Percentiles rank a stretch among this genome's conserved stretches.
Conservation (phyloP, 2,329 filamentous ascomycete species). For the Penicillium aurantiogriseum region DNA sequence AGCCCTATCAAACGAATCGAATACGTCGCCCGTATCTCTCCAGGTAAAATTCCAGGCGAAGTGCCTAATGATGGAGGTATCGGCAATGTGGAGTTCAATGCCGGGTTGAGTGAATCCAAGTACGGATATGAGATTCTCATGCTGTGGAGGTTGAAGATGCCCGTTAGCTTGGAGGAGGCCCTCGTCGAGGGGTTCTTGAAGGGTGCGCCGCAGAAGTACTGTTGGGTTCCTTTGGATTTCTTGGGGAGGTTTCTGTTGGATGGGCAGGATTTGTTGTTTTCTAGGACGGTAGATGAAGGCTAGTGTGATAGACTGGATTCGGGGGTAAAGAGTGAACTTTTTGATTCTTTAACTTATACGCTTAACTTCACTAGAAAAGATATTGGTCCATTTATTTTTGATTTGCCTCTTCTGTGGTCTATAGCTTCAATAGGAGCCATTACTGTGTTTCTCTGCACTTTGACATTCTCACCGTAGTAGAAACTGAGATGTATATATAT, state of each 20-base stretch:
- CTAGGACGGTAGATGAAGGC: not conserved
- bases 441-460: not conserved
- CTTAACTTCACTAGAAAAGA: no score
- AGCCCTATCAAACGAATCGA: constrained; percentile 50
- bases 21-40: constrained; percentile 59
- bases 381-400: no score
- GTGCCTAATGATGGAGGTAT: constrained; percentile 47
- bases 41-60: constrained; percentile 49
- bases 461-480: not conserved
- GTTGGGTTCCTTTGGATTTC: constrained; percentile 14
- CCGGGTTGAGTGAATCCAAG: constrained; percentile 36
- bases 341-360: no score
- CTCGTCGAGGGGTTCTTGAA: constrained; percentile 56
- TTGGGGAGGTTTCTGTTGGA: constrained; percentile 9
- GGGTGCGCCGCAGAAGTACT: constrained; percentile 49
- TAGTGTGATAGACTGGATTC: not conserved
- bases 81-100: constrained; percentile 56
- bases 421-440: not conserved
- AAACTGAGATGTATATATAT: not conserved
- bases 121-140: constrained; percentile 57
- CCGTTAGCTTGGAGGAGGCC: constrained; percentile 54
- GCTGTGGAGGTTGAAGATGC: constrained; percentile 63
- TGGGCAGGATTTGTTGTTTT: constrained; percentile 1
- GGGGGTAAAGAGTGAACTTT: no score
- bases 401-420: no score